Evolutionary conservation across 345 rosid species (phyloP), one percentile per base, ranked within the genome.

Genomic region (Lumnitzera racemosa): DNA sequence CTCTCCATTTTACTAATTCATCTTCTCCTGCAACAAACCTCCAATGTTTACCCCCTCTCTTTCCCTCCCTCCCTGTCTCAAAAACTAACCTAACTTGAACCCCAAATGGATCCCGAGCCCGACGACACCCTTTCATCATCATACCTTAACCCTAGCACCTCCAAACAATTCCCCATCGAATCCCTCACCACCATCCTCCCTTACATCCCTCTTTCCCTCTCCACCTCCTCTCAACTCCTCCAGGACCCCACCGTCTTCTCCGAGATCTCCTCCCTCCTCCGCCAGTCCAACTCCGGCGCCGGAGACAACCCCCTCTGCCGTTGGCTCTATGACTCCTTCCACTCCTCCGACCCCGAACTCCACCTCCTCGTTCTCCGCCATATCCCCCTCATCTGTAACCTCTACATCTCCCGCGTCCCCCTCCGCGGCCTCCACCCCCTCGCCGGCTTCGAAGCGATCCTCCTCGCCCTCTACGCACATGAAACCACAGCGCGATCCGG

Each of bases 271-370:
- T 12, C 82, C 64, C 91, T 83, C 70, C 91, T 89, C 68, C 86
- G 70, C 36, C 76, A 69, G 17, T 91, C 88, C 0, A 74, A 75
- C 27, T 85, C 96, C 12, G 96, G 98, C 53, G 66, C 96, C 25
- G 95, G 96, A 0, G 91, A 87, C 53, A 73, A 84, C 70, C 82
- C 78, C 64, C 90, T 89, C 62, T 92, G 95, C 59, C 86, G 94
- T 8, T 89, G 98, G 98, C 85, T 92, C 49, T 92, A 87, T 70
- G 94, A 92, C 61, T 85, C 96, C 6, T 89, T 92, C 71, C 94
- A 89, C 57, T 75, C 87, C 61, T 7, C 74, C 11, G 74, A 81
- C 24, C 81, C 90, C 0, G 59, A 76, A 2, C 88, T 87, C 47
- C 94, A 83, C 62, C 85, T 89, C 62, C 82, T 84, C 15, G 88